phyloP scores from a whole-genome alignment of 169 alveolate genomes.

The Perkinsus chesapeaki region DNA sequence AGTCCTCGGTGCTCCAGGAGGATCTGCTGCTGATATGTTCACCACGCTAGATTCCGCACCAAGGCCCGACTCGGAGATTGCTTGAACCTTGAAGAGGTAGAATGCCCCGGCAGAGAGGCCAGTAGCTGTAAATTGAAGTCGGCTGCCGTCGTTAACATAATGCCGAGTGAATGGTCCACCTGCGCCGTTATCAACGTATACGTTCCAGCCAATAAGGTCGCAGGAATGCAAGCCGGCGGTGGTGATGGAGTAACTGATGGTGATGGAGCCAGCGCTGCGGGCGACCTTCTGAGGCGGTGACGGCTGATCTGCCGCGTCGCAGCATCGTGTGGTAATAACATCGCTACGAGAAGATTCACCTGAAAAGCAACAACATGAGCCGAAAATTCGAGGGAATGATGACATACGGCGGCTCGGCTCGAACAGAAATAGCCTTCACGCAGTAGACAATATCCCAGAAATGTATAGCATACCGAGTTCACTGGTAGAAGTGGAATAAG shows the following conservation, averaged over 20 bases:
- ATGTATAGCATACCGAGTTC: no score
- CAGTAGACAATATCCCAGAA: no score
- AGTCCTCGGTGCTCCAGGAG: background rate
- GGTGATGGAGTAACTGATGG: background rate
- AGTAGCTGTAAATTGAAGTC: background rate
- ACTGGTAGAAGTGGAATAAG: no score
- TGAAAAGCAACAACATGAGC: no score
- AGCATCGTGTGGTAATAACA: background rate
- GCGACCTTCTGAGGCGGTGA: background rate
- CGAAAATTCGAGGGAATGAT: no score
- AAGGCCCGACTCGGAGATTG: background rate
- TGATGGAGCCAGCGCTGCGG: background rate
- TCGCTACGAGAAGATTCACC: background rate
- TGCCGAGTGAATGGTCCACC: background rate
- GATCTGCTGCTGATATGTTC: background rate
- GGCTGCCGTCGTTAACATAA: background rate
- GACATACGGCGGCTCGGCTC: no score
- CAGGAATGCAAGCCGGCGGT: background rate
- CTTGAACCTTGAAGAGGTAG: conserved; percentile 9
- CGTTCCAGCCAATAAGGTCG: background rate
- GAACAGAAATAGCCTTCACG: no score
- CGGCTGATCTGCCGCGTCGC: background rate
- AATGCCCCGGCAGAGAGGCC: background rate
- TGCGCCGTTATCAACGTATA: background rate
- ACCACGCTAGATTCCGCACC: background rate